Conservation (phyloP, 2,329 filamentous ascomycete genomes). For the Monosporascus sp. region DNA sequence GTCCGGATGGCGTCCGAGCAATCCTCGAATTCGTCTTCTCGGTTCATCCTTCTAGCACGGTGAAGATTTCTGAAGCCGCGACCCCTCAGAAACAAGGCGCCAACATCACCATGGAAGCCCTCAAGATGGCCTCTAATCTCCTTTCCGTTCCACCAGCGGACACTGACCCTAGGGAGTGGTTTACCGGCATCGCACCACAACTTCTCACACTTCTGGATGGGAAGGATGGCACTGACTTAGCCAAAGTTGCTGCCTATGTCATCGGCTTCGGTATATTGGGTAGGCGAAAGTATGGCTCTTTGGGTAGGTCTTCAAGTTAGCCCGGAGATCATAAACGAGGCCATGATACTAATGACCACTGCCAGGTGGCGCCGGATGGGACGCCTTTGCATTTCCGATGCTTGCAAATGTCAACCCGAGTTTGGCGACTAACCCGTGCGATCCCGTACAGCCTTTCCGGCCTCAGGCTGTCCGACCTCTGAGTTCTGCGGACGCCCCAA, state of each 20-base stretch:
- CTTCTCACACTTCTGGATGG: slow-evolving; percentile 59
- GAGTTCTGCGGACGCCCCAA: slow-evolving; percentile 7
- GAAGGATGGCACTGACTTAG: slow-evolving; percentile 50
- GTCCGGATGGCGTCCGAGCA: slow-evolving; percentile 58
- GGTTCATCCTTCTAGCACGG: slow-evolving; percentile 53
- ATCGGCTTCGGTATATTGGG: slow-evolving; percentile 65
- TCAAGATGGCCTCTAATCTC: slow-evolving; percentile 58
- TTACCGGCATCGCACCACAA: slow-evolving; percentile 55
- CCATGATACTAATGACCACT: slow-evolving; percentile 8
- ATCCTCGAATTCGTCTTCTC: slow-evolving; percentile 69
- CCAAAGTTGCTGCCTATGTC: slow-evolving; percentile 55
- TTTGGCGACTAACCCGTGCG: slow-evolving; percentile 2
- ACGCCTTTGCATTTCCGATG: slow-evolving; percentile 55
- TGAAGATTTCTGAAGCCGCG: slow-evolving; percentile 34
- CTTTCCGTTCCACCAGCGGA: slow-evolving; percentile 54
- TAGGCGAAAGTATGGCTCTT: slow-evolving; percentile 58
- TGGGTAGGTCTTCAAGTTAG: slow-evolving; percentile 38
- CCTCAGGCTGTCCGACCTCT: no score
- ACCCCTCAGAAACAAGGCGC: slow-evolving; percentile 52
- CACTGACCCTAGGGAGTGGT: slow-evolving; percentile 54
- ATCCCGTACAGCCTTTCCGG: no score
- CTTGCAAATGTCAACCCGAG: slow-evolving; percentile 45
- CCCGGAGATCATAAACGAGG: neutral
- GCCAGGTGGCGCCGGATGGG: slow-evolving; percentile 56
- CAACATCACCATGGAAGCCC: slow-evolving; percentile 63